Evolutionary conservation across 495 filamentous ascomycete species (phyloP).

Genomic region (Parathielavia hyrcaniae): DNA sequence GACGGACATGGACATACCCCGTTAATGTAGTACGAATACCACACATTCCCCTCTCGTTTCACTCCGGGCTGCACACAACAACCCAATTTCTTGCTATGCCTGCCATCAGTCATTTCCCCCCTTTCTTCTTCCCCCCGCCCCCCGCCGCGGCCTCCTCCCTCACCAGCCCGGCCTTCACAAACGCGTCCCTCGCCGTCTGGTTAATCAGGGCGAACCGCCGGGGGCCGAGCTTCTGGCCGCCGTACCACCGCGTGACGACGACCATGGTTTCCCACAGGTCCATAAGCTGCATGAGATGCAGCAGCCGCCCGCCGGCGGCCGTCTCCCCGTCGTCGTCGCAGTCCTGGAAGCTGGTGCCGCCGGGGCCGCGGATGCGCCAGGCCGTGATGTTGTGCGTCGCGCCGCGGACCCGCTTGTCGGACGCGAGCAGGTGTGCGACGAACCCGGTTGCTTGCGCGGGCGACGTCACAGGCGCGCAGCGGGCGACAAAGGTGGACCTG

Average conservation of each 20-base stretch:
- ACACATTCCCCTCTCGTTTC: not conserved
- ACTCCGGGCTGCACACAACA: conserved; percentile 21
- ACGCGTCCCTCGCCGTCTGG: conserved; percentile 71
- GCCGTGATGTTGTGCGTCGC: conserved; percentile 88
- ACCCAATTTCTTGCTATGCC: too few species aligned
- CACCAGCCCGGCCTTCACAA: conserved; percentile 70
- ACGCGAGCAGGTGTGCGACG: conserved; percentile 64
- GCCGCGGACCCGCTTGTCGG: conserved; percentile 71
- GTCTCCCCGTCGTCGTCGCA: conserved; percentile 95
- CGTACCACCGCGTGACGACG: conserved; percentile 95
- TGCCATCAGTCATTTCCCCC: conserved; percentile 23
- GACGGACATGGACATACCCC: not conserved
- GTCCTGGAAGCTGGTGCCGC: conserved; percentile 65
- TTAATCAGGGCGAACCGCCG: conserved; percentile 88
- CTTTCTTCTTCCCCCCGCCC: conserved; percentile 51
- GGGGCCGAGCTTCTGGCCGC: conserved; percentile 79
- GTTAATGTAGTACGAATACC: conserved; percentile 4
- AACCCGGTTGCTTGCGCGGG: conserved; percentile 61
- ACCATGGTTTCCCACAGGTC: conserved; percentile 87
- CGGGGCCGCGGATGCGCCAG: conserved; percentile 50
- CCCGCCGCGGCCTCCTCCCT: conserved; percentile 40
- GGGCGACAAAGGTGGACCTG: conserved; percentile 82
- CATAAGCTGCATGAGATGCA: conserved; percentile 92
- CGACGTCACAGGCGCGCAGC: conserved; percentile 59
- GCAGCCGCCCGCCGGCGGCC: conserved; percentile 78